Base-by-base conservation (phyloP, 1,284 basidiomycete genomes). In the Ceraceosorus guamensis region DNA sequence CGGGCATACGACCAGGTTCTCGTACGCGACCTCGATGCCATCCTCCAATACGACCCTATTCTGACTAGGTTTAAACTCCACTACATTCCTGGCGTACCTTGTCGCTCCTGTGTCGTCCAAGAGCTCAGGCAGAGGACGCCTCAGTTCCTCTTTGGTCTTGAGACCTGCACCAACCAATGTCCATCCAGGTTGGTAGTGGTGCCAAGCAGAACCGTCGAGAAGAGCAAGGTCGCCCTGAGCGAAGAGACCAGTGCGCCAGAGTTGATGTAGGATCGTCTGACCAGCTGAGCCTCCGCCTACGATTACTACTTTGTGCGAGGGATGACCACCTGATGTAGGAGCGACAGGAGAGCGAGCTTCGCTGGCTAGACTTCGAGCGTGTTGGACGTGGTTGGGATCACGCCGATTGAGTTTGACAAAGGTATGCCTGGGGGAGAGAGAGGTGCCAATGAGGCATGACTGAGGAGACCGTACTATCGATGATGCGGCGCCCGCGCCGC, bases 81-180 rank as follows among this genome's bases (percentile, higher is more conserved):
- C 50, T 5, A 56, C 55, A 4, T 35, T 33, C 14, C 45, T 34
- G 18, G 45, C 31, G 52, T 53, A 53, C 16, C 45, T 16, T 18
- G 18, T 24, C 24, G 24, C 56, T n/a, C 32, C 47, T 39, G 35
- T 39, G 10, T 55, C 34, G 11, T 16, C 55, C n/a, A 46, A 32
- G n/a, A 59, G 24, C 16, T 59, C 57, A 5, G 18, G 18, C 50
- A 95, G 81, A 4, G 83, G 83, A 33, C 83, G 82, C 55, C 85
- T 83, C 65, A 88, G 87, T 63, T 87, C 86, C 50, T 82, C 76
- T 69, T 86, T 84, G 59, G 74, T 57, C 46, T 78, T 78, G 24
- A 97, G 81, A 39, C 93, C 93, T 32, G 88, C 82, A 31, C 91
- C 92, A 44, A 92, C 91, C 30, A 96, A 83, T 2, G 92, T 95